Evolutionary conservation across 1,284 basidiomycete genomes (phyloP).

Genomic region (Apiotrichum brassicae): DNA sequence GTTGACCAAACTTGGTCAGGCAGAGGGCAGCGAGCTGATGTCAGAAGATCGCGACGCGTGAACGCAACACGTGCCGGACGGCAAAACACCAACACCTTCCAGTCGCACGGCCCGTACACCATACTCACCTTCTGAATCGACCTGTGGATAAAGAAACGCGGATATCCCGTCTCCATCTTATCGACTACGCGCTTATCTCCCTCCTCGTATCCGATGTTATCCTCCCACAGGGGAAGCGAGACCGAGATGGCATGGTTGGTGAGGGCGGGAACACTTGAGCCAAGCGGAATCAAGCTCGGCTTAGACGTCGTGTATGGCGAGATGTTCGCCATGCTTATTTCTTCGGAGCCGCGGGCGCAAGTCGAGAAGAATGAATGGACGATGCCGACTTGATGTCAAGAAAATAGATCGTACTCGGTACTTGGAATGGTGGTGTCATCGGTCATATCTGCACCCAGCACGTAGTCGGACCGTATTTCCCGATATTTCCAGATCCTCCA

Average conservation of each 20-base stretch:
- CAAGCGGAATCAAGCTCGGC: conserved; percentile 41
- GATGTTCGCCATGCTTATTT: background rate
- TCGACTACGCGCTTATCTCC: conserved; percentile 76
- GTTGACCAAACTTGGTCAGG: conserved; percentile 65
- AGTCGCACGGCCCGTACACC: no score
- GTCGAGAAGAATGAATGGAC: background rate
- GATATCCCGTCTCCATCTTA: conserved; percentile 89
- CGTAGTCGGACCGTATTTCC: no score
- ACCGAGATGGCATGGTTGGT: conserved; percentile 87
- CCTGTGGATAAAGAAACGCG: conserved; percentile 89
- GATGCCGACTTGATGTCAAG: background rate
- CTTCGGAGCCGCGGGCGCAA: background rate
- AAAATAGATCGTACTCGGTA: no score
- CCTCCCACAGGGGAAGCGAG: conserved; percentile 90
- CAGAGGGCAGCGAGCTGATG: conserved; percentile 74
- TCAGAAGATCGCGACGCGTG: no score
- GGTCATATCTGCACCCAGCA: no score
- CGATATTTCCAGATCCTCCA: no score
- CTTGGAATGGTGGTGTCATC: no score
- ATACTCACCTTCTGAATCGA: conserved; percentile 72
- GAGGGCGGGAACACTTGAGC: conserved; percentile 46
- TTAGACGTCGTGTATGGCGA: background rate
- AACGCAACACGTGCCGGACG: no score
- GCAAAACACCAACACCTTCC: no score
- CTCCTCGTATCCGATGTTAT: conserved; percentile 91